phyloP scores from a whole-genome alignment of 352 stramenopile species.

The Phytopythium kandeliae region DNA sequence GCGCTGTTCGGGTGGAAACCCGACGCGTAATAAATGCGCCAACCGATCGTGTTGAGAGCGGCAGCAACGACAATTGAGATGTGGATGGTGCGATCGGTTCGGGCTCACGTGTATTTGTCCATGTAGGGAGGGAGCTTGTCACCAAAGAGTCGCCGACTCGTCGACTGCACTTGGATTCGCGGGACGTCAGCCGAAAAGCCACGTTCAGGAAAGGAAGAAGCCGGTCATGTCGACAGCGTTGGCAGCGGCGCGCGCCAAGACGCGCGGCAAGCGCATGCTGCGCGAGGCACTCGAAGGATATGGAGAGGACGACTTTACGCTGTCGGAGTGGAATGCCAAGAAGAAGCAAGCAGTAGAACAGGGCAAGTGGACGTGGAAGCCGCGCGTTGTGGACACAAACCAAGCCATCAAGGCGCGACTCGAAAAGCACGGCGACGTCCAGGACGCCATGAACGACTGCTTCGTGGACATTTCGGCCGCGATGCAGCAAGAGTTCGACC shows the following conservation, averaged over 20 bases:
- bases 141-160: slow-evolving; percentile 2
- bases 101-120: neutral
- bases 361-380: slow-evolving; percentile 46
- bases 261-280: slow-evolving; percentile 61
- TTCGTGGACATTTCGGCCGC: slow-evolving; percentile 29
- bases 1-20: neutral
- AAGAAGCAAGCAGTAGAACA: slow-evolving; percentile 29
- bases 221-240: slow-evolving; percentile 55
- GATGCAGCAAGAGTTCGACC: slow-evolving; percentile 30
- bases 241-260: slow-evolving; percentile 55
- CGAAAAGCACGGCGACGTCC: slow-evolving; percentile 21
- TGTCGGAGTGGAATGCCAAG: slow-evolving; percentile 48
- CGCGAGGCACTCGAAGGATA: slow-evolving; percentile 47
- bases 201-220: neutral
- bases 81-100: neutral
- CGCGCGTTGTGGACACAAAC: slow-evolving; percentile 21
- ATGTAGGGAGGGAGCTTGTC: neutral
- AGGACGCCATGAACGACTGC: slow-evolving; percentile 19
- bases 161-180: neutral
- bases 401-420: slow-evolving; percentile 31
- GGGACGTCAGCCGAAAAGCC: neutral
- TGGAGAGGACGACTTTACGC: slow-evolving; percentile 37
- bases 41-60: neutral
- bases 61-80: neutral
- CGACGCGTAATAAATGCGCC: neutral